Evolutionary conservation across 352 stramenopile genomes (phyloP).

Genomic region (Globisporangium apiculatum): DNA sequence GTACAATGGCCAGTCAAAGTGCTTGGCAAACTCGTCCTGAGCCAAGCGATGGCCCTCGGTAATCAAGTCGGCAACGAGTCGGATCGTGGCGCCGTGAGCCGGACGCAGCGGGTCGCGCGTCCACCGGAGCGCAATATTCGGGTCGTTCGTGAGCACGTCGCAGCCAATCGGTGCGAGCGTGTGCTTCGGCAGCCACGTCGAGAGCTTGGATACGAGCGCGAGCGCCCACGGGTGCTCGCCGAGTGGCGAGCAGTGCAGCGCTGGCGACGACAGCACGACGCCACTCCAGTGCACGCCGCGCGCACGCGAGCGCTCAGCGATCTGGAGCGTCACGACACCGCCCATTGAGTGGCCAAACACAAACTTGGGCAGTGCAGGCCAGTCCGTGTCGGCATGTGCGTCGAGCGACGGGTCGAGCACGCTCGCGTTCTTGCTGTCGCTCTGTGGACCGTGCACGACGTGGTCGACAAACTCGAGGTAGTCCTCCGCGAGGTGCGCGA

Average conservation of each 20-base stretch:
- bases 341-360: conserved; percentile 56
- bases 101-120: conserved; percentile 27
- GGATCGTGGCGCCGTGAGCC: conserved; percentile 20
- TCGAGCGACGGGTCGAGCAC: conserved; percentile 26
- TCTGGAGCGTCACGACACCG: conserved; percentile 29
- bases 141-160: conserved; percentile 22
- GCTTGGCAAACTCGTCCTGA: conserved; percentile 12
- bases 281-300: conserved; percentile 24
- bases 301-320: conserved; percentile 18
- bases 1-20: conserved; percentile 25
- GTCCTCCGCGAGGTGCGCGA: conserved; percentile 39
- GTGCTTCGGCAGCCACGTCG: conserved; percentile 24
- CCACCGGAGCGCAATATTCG: conserved; percentile 21
- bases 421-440: conserved; percentile 10
- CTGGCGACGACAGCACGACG: conserved; percentile 29
- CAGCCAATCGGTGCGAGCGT: conserved; percentile 23
- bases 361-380: conserved; percentile 38
- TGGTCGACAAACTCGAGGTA: conserved; percentile 48
- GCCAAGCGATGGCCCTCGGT: conserved; percentile 16
- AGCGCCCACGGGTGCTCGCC: conserved; percentile 12
- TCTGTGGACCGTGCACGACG: conserved; percentile 17
- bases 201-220: conserved; percentile 19
- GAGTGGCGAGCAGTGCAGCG: conserved; percentile 24
- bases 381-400: conserved; percentile 23
- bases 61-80: conserved; percentile 19